Percentiles rank a stretch among this genome's conserved stretches.
Conservation (phyloP, 768 basidiomycete genomes). For the Boletus sp. region DNA sequence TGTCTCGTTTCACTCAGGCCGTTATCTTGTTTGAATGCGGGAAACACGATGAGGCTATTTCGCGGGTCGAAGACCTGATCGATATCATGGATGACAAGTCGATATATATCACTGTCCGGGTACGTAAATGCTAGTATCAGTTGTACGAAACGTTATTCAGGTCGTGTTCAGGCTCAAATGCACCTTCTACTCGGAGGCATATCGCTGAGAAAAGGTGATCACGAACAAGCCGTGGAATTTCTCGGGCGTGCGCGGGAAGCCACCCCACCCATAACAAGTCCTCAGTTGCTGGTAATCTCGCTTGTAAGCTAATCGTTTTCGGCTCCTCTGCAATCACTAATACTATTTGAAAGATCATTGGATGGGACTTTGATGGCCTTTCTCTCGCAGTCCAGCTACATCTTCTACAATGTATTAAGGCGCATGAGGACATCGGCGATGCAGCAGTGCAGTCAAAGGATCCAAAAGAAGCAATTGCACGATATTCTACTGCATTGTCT, state of each 20-base stretch:
- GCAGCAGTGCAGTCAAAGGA: background rate
- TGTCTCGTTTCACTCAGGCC: background rate
- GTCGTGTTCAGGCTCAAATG: slow-evolving; percentile 7
- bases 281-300: slow-evolving; percentile 3
- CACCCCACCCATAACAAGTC: background rate
- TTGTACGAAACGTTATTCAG: background rate
- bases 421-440: background rate
- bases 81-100: background rate
- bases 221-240: background rate
- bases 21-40: slow-evolving; percentile 9
- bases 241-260: background rate
- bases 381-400: background rate
- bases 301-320: background rate
- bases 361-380: slow-evolving; percentile 15
- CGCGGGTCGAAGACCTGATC: slow-evolving; percentile 4
- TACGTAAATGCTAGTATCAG: background rate
- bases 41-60: slow-evolving; percentile 4
- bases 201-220: background rate
- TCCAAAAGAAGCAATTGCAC: background rate
- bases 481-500: slow-evolving; percentile 3
- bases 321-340: background rate
- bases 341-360: slow-evolving; percentile 2
- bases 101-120: background rate
- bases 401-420: background rate
- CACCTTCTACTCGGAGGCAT: background rate